Base-by-base conservation (phyloP, 2,329 filamentous ascomycete species). In the Arthroderma sp. region DNA sequence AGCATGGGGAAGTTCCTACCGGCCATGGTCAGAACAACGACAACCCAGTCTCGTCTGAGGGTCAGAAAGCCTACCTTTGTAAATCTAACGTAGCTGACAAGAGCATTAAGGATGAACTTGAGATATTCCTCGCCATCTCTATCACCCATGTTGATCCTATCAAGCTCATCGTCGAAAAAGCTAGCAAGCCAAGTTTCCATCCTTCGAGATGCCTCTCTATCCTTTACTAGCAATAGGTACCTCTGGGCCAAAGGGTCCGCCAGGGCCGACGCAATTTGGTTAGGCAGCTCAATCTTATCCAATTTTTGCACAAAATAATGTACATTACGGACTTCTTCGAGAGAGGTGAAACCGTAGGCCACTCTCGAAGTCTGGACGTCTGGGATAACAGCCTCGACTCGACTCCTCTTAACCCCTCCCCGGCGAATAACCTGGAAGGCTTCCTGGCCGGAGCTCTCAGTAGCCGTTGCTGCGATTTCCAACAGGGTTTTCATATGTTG, bases 211-310 rank as follows among this genome's bases (percentile, higher is more conserved):
- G 68, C 58, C 57, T 56, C 63, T 32, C 75, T 72, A 1, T 80
- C 74, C 41, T 75, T 73, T 29, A 84, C 64, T n/a, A 83, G 65
- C 31, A 85, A 65, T 27, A 89, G 69, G 44, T 70, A 75, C 57
- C 89, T 91, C 58, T 89, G 85, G 1, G 89, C 72, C 29, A 93
- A 67, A 3, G 81, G 81, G 55, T 93, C 83, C 1, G 75, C 76
- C 9, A 93, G 67, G 3, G 84, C 78, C 4, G 86, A 83, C 36
- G 87, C 78, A 1, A 93, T 70, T 61, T 94, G 86, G 50, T 83
- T 87, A 0, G 86, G 86, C 36, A 87, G 66, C 60, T 91, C 83
- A 28, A 94, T 79, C 52, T 74, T 83, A 53, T 93, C 85, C 6
- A 94, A 62, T 46, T 76, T 82, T 38, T 75, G 73, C 4, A 86